Conservation (phyloP, 2,329 filamentous ascomycete genomes). For the Cryoendolithus antarcticus region DNA sequence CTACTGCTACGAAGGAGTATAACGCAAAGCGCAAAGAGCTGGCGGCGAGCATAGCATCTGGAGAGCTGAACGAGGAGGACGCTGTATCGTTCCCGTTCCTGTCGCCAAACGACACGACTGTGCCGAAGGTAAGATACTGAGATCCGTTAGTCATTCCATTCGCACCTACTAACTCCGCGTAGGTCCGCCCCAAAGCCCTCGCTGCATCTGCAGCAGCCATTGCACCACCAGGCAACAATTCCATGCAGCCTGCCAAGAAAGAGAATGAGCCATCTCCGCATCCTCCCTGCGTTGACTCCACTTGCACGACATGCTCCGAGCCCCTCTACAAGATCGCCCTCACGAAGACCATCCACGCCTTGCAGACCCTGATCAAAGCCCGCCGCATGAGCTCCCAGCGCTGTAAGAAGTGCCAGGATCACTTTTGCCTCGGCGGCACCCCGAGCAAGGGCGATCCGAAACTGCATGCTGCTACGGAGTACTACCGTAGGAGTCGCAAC, state of each 20-base stretch:
- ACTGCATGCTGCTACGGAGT: slow-evolving; percentile 8
- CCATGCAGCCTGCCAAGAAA: not conserved
- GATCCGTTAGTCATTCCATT: not conserved
- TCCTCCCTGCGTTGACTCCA: not conserved
- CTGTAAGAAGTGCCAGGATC: slow-evolving; percentile 5
- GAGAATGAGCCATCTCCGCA: not conserved
- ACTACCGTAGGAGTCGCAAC: slow-evolving; percentile 10
- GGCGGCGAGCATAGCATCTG: slow-evolving; percentile 8
- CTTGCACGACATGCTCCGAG: not conserved
- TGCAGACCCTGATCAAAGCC: slow-evolving; percentile 5
- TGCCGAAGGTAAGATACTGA: slow-evolving; percentile 2
- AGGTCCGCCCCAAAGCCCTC: not conserved
- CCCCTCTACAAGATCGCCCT: slow-evolving; percentile 3
- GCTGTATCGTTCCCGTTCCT: slow-evolving; percentile 9
- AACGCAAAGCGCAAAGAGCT: slow-evolving; percentile 8
- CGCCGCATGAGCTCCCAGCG: slow-evolving; percentile 5
- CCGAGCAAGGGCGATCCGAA: slow-evolving; percentile 4
- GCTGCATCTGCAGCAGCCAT: not conserved
- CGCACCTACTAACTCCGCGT: slow-evolving; percentile 2
- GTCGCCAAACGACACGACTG: slow-evolving; percentile 1
- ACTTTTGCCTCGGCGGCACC: slow-evolving; percentile 1
- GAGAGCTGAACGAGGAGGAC: slow-evolving; percentile 12
- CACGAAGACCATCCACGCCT: slow-evolving; percentile 5
- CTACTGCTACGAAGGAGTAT: slow-evolving; percentile 7
- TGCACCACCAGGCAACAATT: not conserved